Base-by-base conservation (phyloP, 768 basidiomycete species). In the Xanthoconium purpureum region DNA sequence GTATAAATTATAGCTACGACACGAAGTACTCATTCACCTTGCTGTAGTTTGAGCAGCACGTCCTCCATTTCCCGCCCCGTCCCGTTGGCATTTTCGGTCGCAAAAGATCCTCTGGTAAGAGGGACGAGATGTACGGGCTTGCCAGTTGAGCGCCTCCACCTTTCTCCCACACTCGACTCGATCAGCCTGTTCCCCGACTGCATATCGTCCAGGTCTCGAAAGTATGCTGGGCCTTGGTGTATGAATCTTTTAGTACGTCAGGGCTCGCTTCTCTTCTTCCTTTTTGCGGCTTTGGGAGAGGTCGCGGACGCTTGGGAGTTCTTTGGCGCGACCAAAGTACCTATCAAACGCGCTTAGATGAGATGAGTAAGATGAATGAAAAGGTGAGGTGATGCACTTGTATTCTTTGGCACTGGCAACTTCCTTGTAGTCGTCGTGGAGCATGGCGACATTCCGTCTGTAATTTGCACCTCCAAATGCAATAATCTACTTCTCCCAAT, bases 401-500 rank as follows among this genome's bases (percentile, higher is more conserved):
- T 98, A 98, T 57, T 96, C 96, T 65, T 96, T 89, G 10, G 94
- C 97, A 3, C 94, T 94, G 0, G 94, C 95, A 0, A 98, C 94
- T 71, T 98, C 94, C 71, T 89, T 90, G 12, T 96, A 95, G 64
- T 96, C 94, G 56, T 93, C 93, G 67, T 96, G 93, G 63, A 93
- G 66, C 91, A 95, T 95, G 48, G 92, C 87, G 13, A 94, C 90
- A 68, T 94, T 97, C 50, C 96, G 78, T 65, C 92, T 80, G 71
- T 98, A 98, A 69, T 98, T 99, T 20, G 95, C 96, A 59, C 96
- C 96, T 45, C 95, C 95, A 2, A 98, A 77, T 7, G 87, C 87
- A n/a, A 98, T 88, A 49, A 98, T 97, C 71, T 97, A 95, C 63
- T 94, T 95, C 76, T 98, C 96, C 92, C 94, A 98, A 72, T 98